phyloP scores from a whole-genome alignment of 2,329 filamentous ascomycete species.

The Escovopsis weberi region DNA sequence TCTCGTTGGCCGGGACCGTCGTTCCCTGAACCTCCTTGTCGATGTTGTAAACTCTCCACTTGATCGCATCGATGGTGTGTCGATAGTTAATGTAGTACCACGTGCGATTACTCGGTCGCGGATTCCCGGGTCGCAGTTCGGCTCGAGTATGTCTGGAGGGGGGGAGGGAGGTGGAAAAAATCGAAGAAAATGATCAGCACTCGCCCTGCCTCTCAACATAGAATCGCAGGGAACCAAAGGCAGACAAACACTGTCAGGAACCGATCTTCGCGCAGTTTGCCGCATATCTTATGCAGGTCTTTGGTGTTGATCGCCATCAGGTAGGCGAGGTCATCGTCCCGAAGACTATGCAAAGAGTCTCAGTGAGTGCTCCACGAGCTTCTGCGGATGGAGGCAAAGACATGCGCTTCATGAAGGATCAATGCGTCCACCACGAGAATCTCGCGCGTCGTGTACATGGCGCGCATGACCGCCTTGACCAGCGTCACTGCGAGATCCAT shows the following conservation, averaged over 20 bases:
- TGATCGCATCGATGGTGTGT: slow-evolving; percentile 87
- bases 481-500: slow-evolving; percentile 55
- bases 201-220: no score
- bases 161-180: no score
- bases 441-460: slow-evolving; percentile 76
- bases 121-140: slow-evolving; percentile 67
- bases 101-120: slow-evolving; percentile 68
- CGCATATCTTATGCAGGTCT: slow-evolving; percentile 79
- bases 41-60: slow-evolving; percentile 80
- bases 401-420: slow-evolving; percentile 67
- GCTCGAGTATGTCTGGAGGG: slow-evolving; percentile 39
- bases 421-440: slow-evolving; percentile 77
- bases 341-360: slow-evolving; percentile 65
- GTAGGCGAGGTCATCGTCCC: slow-evolving; percentile 76
- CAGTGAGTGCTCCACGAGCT: slow-evolving; percentile 33
- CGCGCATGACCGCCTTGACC: slow-evolving; percentile 71
- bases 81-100: slow-evolving; percentile 98
- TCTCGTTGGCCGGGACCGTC: slow-evolving; percentile 65
- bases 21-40: slow-evolving; percentile 79
- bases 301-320: slow-evolving; percentile 84
- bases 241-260: slow-evolving; percentile 60
- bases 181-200: no score
- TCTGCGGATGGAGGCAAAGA: not conserved
- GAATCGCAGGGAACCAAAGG: not conserved
- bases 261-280: slow-evolving; percentile 70